Evolutionary conservation across 2,329 filamentous ascomycete genomes (phyloP), one percentile per base, ranked within the genome.

Genomic region (Escovopsis sp.): DNA sequence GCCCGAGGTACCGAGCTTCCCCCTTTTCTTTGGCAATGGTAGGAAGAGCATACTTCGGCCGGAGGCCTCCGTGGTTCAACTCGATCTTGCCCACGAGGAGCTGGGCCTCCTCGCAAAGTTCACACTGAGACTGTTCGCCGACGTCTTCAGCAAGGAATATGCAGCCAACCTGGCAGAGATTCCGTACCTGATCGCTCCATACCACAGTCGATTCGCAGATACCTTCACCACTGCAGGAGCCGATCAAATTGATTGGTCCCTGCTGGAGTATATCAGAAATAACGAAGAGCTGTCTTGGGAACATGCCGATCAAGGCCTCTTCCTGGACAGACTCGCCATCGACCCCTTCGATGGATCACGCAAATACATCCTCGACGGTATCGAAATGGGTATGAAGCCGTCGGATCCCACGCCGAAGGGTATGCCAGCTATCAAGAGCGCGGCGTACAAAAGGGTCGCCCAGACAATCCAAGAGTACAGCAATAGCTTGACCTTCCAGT

Each of bases 121-220:
- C 51, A 94, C 83, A 0, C 58, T 92, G 28, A 66, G 70, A 4
- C 56, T 92, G 0, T 94, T 92, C 53, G 61, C 72, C 13, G 85
- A 96, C 45, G 63, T 94, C 0, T 96, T 94, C 60, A 88, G 86
- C 54, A 98, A 98, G 53, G 65, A 67, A 3, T 98, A 84, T 47
- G 74, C 81, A 33, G 62, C 70, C 0, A 64, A 74, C 13, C 45
- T 63, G 0, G 55, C 65, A 1, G 73, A 77, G 19, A 69, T 94
- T 52, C 79, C 86, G 0, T 98, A 94, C 54, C 94, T 86, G 62
- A 50, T 94, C 12, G 80, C 76, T 0, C 88, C 90, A 0, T 48
- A 57, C 8, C 33, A 14, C 0, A 28, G 47, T 9, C 29, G 27
- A 1, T 58, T 63, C 31, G 25, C 27, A 1, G 19, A 21, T 0